A percentile compares a stretch with the other conserved stretches of the same genome.
These are phyloP conservation scores for Phytophthora aleatoria DNA, from an alignment of 352 stramenopile genomes.

Conservation along the genomic window DNA sequence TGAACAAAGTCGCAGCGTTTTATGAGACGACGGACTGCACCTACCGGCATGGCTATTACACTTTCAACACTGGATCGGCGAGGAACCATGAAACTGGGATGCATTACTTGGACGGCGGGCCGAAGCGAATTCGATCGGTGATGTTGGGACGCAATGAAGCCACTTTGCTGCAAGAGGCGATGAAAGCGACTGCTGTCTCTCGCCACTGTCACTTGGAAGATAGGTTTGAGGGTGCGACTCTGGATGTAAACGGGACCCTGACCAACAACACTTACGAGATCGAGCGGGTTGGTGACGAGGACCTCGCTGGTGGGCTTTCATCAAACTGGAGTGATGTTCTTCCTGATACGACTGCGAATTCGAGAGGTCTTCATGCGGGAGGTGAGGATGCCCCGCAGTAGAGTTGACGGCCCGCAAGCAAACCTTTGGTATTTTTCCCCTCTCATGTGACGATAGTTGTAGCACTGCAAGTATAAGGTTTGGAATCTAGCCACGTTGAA, in stretches of 20 bases:
- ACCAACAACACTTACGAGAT: conserved; percentile 1
- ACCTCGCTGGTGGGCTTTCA: not conserved
- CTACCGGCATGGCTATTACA: conserved; percentile 4
- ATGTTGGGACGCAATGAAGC: conserved; percentile 17
- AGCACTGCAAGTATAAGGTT: too few species aligned
- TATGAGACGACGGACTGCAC: conserved; percentile 20
- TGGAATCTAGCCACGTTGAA: too few species aligned
- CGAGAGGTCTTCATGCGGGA: not conserved
- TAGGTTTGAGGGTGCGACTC: not conserved
- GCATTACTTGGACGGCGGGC: not conserved
- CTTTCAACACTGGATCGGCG: conserved; percentile 3
- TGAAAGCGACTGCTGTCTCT: not conserved
- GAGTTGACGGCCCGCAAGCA: too few species aligned
- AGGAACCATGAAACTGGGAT: not conserved
- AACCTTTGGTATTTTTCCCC: too few species aligned
- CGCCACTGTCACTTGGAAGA: not conserved
- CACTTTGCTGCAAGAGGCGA: not conserved
- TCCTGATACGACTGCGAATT: not conserved
- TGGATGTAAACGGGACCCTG: not conserved
- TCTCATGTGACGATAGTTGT: too few species aligned
- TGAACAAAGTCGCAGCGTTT: conserved; percentile 17
- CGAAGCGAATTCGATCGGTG: conserved; percentile 12
- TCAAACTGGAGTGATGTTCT: conserved; percentile 15
- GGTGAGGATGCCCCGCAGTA: too few species aligned
- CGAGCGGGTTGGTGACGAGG: not conserved